Evolutionary conservation across 177 flowering plant species (phyloP).

Genomic region (Vitis hybrid): DNA sequence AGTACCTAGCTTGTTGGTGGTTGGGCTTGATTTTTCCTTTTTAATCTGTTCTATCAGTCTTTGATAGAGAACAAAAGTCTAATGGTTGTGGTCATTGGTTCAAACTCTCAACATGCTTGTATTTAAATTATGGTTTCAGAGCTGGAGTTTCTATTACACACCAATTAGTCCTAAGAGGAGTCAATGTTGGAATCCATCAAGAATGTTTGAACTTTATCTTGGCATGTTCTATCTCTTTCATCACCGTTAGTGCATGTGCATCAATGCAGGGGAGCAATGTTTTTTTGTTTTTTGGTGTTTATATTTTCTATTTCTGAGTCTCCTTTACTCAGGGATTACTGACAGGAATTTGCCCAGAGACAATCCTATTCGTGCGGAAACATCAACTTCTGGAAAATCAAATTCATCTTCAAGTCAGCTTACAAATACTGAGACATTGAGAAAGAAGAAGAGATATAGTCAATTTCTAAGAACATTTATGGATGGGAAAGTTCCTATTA

Average conservation of each 20-base stretch:
- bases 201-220: neutral
- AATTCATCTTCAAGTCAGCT: conserved; percentile 16
- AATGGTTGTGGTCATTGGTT: too few species aligned
- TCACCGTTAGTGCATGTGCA: neutral
- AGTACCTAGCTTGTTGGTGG: too few species aligned
- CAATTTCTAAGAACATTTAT: conserved; percentile 21
- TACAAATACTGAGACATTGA: neutral
- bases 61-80: too few species aligned
- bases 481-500: conserved; percentile 30
- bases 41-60: too few species aligned
- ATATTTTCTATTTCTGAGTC: conserved; percentile 7
- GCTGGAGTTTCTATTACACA: neutral
- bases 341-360: conserved; percentile 16
- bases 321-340: conserved; percentile 19
- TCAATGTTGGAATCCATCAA: neutral
- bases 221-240: neutral
- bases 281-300: conserved; percentile 1
- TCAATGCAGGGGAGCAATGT: neutral
- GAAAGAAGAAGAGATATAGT: conserved; percentile 6
- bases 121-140: too few species aligned
- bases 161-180: neutral
- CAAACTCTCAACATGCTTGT: too few species aligned
- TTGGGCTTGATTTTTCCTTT: too few species aligned
- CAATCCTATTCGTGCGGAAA: conserved; percentile 9
- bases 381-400: conserved; percentile 11